Base-by-base conservation (phyloP, 768 basidiomycete species). In the Lentinula sp. region DNA sequence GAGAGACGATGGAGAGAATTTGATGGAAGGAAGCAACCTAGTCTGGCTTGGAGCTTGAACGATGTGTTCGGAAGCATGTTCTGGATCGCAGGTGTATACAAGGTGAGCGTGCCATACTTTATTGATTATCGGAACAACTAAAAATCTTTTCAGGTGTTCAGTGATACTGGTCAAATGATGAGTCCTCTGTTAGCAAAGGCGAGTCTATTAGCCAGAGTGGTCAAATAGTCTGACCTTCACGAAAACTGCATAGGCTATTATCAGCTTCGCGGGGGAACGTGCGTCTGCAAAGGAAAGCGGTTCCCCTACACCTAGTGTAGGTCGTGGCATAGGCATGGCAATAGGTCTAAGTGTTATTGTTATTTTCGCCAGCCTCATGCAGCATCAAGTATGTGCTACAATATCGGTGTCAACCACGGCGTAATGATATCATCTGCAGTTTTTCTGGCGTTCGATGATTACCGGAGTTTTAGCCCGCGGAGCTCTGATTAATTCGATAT, bases 381-480 rank as follows among this genome's bases (percentile, higher is more conserved):
- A 84, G 54, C 86, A 91, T 67, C 87, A 88, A 76, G 85, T 81
- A 64, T 43, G 8, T 15, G 2, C 39, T 31, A 53, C 43, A 39
- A 46, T 40, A 1, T 16, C 4, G 54, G 15, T 16, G 21, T 42
- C 23, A 10, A 16, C 18, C 37, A 23, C 60, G 62, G 60, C 45
- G 2, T 6, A 49, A 35, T 63, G 21, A 57, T 10, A 15, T 10
- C 34, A 59, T 28, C 11, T 40, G 53, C 61, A 85, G 80, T 90
- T 87, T 73, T 89, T 91, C 75, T 86, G 84, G 79, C 77, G 84
- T 46, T 84, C 84, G 4, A 88, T 88, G 83, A 72, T 76, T 28
- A 82, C 84, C 0, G 89, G 91, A 28, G 80, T 87, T 3, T 74
- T 89, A 28, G 80, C 82, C 0, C 79, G 89, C 60, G 82, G 82